A percentile compares a stretch with the other conserved stretches of the same genome.
These are phyloP conservation scores for Crucihimalaya himalaica DNA, from an alignment of 345 rosid genomes.

Conservation along the genomic window DNA sequence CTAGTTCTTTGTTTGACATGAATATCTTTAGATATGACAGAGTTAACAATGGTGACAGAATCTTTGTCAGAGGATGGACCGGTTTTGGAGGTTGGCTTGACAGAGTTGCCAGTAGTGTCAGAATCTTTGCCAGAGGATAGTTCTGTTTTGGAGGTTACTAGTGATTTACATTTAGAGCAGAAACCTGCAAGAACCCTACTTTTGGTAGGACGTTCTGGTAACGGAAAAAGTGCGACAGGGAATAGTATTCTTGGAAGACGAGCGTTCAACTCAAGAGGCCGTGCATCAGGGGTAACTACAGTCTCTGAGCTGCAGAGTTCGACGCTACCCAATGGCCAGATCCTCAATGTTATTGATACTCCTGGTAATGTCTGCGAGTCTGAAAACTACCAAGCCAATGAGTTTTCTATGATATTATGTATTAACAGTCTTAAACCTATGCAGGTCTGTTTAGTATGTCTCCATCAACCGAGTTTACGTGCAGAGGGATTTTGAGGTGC, in stretches of 20 bases:
- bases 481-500: neutral
- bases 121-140: neutral
- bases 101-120: neutral
- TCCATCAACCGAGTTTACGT: constrained; percentile 15
- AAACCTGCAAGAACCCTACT: constrained; percentile 35
- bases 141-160: neutral
- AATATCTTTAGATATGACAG: neutral
- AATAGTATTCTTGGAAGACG: constrained; percentile 66
- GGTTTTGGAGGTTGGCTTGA: neutral
- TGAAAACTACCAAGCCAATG: neutral
- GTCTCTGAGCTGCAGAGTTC: constrained; percentile 56
- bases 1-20: neutral
- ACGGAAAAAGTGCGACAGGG: constrained; percentile 86
- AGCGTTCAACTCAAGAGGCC: constrained; percentile 61
- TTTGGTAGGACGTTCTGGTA: constrained; percentile 78
- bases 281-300: constrained; percentile 71
- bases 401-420: neutral
- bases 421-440: no score
- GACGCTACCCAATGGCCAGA: constrained; percentile 52
- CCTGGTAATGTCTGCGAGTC: constrained; percentile 50
- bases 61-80: neutral
- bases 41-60: neutral
- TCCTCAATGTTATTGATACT: constrained; percentile 74
- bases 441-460: constrained; percentile 17
- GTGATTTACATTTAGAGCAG: neutral